Conservation (phyloP, 208 protist species). For the Leishmania guyanensis region DNA sequence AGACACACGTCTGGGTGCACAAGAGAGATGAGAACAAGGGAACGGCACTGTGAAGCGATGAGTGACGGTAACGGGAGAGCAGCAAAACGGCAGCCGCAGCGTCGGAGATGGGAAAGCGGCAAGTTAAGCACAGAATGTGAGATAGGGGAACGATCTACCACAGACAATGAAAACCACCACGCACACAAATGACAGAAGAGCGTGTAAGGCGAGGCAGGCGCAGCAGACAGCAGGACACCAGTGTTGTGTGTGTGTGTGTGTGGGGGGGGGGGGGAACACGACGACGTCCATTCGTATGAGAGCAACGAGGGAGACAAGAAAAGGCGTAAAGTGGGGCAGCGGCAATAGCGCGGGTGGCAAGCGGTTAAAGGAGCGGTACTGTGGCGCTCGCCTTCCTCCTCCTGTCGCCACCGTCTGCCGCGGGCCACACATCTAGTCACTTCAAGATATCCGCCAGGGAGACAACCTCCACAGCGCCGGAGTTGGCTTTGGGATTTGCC, state of each 20-base stretch:
- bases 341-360: background rate
- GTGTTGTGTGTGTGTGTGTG: background rate
- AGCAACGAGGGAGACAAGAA: background rate
- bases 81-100: background rate
- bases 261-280: background rate
- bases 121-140: background rate
- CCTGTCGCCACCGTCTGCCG: background rate
- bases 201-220: background rate
- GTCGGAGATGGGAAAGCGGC: background rate
- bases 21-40: background rate
- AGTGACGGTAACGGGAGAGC: background rate
- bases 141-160: background rate
- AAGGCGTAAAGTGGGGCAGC: background rate
- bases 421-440: background rate
- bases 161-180: no score
- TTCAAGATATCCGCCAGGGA: constrained; percentile 68
- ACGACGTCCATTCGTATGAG: background rate
- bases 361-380: background rate
- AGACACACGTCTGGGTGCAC: background rate
- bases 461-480: constrained; percentile 52
- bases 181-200: background rate
- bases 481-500: constrained; percentile 14
- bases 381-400: background rate
- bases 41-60: background rate
- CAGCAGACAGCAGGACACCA: background rate